Evolutionary conservation across 2,329 filamentous ascomycete genomes (phyloP), one percentile per base, ranked within the genome.

Genomic region (Pseudogymnoascus verrucosus): DNA sequence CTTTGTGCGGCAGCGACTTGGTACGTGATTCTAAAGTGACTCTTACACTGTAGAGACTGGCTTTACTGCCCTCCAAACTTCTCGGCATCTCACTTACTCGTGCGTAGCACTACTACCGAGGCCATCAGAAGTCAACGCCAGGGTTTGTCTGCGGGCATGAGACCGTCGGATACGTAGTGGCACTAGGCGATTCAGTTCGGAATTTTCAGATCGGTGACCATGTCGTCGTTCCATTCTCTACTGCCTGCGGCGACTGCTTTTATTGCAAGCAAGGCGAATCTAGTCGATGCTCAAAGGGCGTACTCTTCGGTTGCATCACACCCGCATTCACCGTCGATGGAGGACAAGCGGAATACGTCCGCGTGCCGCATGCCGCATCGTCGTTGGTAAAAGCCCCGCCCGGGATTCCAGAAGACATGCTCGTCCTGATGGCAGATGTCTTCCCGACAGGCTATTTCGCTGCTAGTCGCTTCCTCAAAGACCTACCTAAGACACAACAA

Each of bases 101-200:
- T 36, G 34, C 34, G 34, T 36, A 36, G 34, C 34, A 36, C 34
- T 36, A 36, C 62, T 96, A 87, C 77, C 88, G 91, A 47, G 91
- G 91, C 47, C 86, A 90, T 70, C 85, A 96, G 72, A 81, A 85
- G 23, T 87, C 85, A 3, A 79, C 75, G 0, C 83, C 87, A 0
- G 82, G 80, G 23, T 84, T 83, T 68, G 80, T 84, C 64, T 84
- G 85, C 88, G 89, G 90, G 65, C 91, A 96, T 72, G 91, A 96
- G 72, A 93, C 95, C 72, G 90, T 89, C 1, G 91, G 91, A 10
- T 81, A 76, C 0, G 78, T 84, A 7, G 73, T 36, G 34, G 34
- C 34, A 12, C 34, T 36, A 36, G 34, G 34, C 34, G 2, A 36
- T 2, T 36, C 34, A 36, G 34, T 36, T 4, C 34, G 73, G 14